These are phyloP conservation scores for Lepidium aucheri DNA, from an alignment of 345 rosid species.

Conservation along the genomic window DNA sequence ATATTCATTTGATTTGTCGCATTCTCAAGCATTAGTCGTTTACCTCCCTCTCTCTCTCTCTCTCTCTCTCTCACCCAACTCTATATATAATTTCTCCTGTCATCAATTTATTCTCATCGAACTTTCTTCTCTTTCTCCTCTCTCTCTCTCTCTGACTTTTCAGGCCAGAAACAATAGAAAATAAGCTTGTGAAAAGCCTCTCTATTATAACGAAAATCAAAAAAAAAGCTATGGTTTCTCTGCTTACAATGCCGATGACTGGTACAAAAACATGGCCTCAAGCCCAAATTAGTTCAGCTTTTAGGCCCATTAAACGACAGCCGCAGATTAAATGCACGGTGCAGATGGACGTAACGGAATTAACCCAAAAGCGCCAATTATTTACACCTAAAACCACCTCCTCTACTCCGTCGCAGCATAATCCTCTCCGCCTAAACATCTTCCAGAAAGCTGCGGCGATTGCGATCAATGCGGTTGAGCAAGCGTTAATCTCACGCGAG, in stretches of 20 bases:
- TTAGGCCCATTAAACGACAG: slow-evolving; percentile 14
- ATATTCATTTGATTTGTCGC: background rate
- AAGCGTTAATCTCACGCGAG: slow-evolving; percentile 51
- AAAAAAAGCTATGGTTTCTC: slow-evolving; percentile 18
- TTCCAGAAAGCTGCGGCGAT: slow-evolving; percentile 55
- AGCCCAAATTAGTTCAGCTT: background rate
- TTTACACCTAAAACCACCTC: slow-evolving; percentile 16
- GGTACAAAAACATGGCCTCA: slow-evolving; percentile 7
- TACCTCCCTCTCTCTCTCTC: background rate
- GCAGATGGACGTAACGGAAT: slow-evolving; percentile 19
- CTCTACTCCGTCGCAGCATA: slow-evolving; percentile 15
- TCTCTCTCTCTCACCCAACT: slow-evolving; percentile 19
- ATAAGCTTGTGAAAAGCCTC: background rate
- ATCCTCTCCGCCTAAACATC: slow-evolving; percentile 42
- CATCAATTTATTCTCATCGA: slow-evolving; percentile 10
- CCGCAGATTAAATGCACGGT: slow-evolving; percentile 17
- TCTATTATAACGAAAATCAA: background rate
- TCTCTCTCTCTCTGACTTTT: background rate
- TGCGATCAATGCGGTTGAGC: slow-evolving; percentile 54
- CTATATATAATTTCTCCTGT: slow-evolving; percentile 20
- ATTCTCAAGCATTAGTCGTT: background rate
- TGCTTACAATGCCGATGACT: slow-evolving; percentile 12
- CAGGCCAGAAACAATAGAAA: slow-evolving; percentile 8
- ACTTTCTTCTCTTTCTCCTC: background rate
- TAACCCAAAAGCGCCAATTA: slow-evolving; percentile 6